These are phyloP conservation scores for Mercurialis annua DNA, from an alignment of 345 rosid species.

Conservation along the genomic window DNA sequence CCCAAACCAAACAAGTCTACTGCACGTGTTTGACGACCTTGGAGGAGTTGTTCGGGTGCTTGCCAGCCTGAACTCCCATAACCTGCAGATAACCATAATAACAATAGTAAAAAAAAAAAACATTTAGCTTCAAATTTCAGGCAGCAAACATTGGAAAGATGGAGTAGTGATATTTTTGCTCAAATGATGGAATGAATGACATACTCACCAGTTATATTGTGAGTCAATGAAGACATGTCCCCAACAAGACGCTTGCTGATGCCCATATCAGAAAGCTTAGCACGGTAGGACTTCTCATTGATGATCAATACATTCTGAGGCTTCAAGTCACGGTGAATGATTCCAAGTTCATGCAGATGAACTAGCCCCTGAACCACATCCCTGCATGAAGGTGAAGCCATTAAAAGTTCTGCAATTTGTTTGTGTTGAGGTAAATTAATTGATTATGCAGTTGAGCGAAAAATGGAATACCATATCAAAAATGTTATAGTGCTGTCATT, in stretches of 20 bases:
- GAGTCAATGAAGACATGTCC: conserved; percentile 83
- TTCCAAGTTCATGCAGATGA: conserved; percentile 89
- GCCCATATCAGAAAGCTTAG: conserved; percentile 97
- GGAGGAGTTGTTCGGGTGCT: conserved; percentile 92
- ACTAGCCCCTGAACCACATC: conserved; percentile 78
- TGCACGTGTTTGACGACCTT: conserved; percentile 82
- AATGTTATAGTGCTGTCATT: background rate
- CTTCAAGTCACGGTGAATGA: conserved; percentile 84
- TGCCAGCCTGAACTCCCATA: conserved; percentile 99
- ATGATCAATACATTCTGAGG: conserved; percentile 87
- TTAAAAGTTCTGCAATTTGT: background rate
- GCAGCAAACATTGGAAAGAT: background rate
- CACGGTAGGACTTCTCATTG: conserved; percentile 57
- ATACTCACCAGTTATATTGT: conserved; percentile 60
- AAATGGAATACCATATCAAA: background rate
- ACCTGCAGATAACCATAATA: conserved; percentile 52
- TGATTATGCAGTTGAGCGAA: background rate
- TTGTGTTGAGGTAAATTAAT: background rate
- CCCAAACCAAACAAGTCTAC: conserved; percentile 87
- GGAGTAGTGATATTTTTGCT: background rate
- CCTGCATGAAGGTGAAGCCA: conserved; percentile 34
- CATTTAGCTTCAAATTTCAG: background rate
- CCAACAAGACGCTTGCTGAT: conserved; percentile 71
- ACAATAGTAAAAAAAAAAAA: conserved; percentile 6
- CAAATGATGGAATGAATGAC: background rate